Base-by-base conservation (phyloP, 441 rosid genomes). In the Populus hybrid region DNA sequence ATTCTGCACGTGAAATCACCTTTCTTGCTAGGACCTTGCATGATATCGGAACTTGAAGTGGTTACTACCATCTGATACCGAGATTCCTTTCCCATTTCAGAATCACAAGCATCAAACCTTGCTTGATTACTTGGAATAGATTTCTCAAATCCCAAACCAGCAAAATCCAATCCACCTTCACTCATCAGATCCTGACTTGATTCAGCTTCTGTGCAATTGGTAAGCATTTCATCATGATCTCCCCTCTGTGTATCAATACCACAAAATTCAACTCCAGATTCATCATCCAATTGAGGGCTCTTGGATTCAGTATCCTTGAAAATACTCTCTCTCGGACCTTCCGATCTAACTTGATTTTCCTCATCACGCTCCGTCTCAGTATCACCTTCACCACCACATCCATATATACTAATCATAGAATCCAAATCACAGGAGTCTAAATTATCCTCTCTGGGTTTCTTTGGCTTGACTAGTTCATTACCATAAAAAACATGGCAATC, bases 1-100 rank as follows among this genome's bases (percentile, higher is more conserved):
- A 84, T 69, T 83, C 74, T 84, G 78, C 95, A 87, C 74, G 72
- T 81, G 83, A 81, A 88, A 76, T 77, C 74, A 21, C 46, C 61
- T 70, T 76, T 80, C 78, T 78, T 80, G 77, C 11, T 35, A 21
- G 76, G 75, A 78, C 77, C 76, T 68, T 72, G 76, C 8, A 6
- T 54, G 57, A 38, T 20, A 32, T 77, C 86, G 54, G 76, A 73
- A 77, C 76, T 72, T 74, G 46, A 10, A 40, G 80, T 74, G 74
- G 81, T 59, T 40, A 21, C 35, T 64, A 10, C 30, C 11, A 32
- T 36, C 83, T 76, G 79, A 71, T 59, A 69, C 23, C 42, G 38
- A 70, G 80, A 82, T 76, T 77, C 69, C n/a, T 35, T 74, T 70
- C 70, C 81, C 57, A 68, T 59, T 69, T 78, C 83, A 20, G 82